Evolutionary conservation across 768 basidiomycete genomes (phyloP).

Genomic region (Pisolithus albus): DNA sequence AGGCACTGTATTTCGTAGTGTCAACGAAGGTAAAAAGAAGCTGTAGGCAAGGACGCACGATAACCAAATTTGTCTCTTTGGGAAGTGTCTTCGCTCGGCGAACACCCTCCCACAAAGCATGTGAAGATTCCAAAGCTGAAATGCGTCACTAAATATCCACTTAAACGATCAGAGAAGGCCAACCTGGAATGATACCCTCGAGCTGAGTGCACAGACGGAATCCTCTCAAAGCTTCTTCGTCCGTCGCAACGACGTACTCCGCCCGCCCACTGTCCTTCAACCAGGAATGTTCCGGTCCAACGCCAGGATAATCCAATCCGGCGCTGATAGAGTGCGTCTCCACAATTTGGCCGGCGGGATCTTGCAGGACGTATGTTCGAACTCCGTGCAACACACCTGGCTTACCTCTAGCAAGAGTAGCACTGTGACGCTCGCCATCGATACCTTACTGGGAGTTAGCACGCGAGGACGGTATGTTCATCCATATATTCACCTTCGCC

Average conservation of each 20-base stretch:
- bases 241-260: slow-evolving; percentile 89
- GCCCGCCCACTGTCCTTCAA: slow-evolving; percentile 92
- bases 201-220: slow-evolving; percentile 88
- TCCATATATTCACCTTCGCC: slow-evolving; percentile 69
- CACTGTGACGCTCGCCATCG: slow-evolving; percentile 83
- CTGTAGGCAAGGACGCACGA: slow-evolving; percentile 50
- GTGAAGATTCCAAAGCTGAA: slow-evolving; percentile 86
- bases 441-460: slow-evolving; percentile 39
- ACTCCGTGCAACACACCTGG: slow-evolving; percentile 97
- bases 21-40: slow-evolving; percentile 2
- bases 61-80: slow-evolving; percentile 81
- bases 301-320: slow-evolving; percentile 93
- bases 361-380: slow-evolving; percentile 93
- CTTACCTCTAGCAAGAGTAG: slow-evolving; percentile 84
- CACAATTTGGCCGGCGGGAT: slow-evolving; percentile 82
- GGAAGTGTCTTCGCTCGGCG: slow-evolving; percentile 78
- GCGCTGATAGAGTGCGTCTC: slow-evolving; percentile 98
- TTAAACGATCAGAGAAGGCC: slow-evolving; percentile 13
- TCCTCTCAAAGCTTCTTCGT: slow-evolving; percentile 88
- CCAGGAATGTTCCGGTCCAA: slow-evolving; percentile 98
- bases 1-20: slow-evolving; percentile 54
- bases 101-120: slow-evolving; percentile 92
- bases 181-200: slow-evolving; percentile 96
- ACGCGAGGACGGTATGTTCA: not conserved
- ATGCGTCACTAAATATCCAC: slow-evolving; percentile 5